Evolutionary conservation across 1,284 basidiomycete species (phyloP).

Genomic region (Cutaneotrichosporon dermatis): DNA sequence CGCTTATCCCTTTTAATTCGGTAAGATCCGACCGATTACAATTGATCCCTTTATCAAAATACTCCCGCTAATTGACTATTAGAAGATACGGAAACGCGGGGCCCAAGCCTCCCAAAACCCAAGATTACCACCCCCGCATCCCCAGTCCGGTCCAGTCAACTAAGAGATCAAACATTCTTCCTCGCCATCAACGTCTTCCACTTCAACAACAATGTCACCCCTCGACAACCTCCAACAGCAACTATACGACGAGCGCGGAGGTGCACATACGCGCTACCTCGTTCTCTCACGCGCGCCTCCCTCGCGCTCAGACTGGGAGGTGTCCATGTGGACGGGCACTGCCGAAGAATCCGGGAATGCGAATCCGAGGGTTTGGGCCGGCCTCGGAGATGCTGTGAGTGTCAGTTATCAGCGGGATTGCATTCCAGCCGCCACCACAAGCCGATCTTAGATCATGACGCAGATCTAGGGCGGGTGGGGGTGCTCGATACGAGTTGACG

Average conservation of each 20-base stretch:
- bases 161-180: not conserved
- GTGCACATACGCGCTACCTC: constrained; percentile 9
- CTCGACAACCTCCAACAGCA: constrained; percentile 19
- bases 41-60: not conserved
- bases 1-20: not conserved
- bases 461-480: too few relatives aligned
- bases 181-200: not conserved
- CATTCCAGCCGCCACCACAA: too few relatives aligned
- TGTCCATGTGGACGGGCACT: constrained; percentile 7
- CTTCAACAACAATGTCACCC: not conserved
- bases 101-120: too few relatives aligned
- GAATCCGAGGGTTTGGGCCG: constrained; percentile 11
- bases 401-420: too few relatives aligned
- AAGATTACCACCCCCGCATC: not conserved
- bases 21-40: constrained; percentile 1
- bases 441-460: too few relatives aligned
- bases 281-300: constrained; percentile 2
- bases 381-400: constrained; percentile 5
- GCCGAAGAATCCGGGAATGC: not conserved
- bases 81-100: not conserved
- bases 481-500: too few relatives aligned
- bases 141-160: not conserved
- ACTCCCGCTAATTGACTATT: too few relatives aligned
- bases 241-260: constrained; percentile 9
- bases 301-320: constrained; percentile 7